A percentile compares a stretch with the other conserved stretches of the same genome.
Evolutionary conservation across 305 asterid species (phyloP).

Genomic region (Euphrasia arctica): DNA sequence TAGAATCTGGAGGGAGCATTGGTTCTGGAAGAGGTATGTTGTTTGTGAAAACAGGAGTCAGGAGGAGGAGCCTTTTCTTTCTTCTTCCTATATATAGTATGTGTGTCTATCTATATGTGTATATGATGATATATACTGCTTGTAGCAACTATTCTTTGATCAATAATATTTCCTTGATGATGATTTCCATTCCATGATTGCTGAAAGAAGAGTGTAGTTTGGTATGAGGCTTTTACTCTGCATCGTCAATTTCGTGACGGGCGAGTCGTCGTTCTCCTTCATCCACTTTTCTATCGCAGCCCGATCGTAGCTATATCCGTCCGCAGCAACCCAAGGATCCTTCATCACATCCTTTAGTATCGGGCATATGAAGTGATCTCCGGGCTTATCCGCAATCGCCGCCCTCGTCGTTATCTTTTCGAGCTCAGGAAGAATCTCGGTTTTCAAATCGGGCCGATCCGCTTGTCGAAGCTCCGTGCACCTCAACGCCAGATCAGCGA

Average conservation of each 20-base stretch:
- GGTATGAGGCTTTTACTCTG: constrained; percentile 33
- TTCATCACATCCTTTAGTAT: constrained; percentile 39
- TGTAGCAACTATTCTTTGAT: too few species aligned
- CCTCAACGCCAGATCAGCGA: constrained; percentile 33
- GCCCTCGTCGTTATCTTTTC: constrained; percentile 26
- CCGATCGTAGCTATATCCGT: constrained; percentile 48
- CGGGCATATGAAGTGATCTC: constrained; percentile 39
- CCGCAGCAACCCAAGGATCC: constrained; percentile 48
- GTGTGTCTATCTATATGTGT: too few species aligned
- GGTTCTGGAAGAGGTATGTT: constrained; percentile 40
- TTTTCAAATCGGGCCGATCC: constrained; percentile 38
- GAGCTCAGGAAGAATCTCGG: constrained; percentile 31
- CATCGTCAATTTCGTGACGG: constrained; percentile 33
- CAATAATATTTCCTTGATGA: constrained; percentile 16
- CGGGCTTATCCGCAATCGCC: constrained; percentile 28
- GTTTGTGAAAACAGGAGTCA: background rate
- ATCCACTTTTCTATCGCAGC: constrained; percentile 40
- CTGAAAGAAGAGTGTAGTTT: constrained; percentile 43
- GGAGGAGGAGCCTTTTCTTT: constrained; percentile 3
- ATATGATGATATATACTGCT: too few species aligned
- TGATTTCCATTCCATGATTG: constrained; percentile 41
- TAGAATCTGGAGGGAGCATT: constrained; percentile 40
- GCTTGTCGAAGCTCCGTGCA: constrained; percentile 35
- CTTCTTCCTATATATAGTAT: background rate
- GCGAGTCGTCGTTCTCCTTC: constrained; percentile 31